A percentile compares a stretch with the other conserved stretches of the same genome.
These are phyloP conservation scores for Aurifilum marmelostoma DNA, from an alignment of 2,329 filamentous ascomycete genomes.

Conservation along the genomic window DNA sequence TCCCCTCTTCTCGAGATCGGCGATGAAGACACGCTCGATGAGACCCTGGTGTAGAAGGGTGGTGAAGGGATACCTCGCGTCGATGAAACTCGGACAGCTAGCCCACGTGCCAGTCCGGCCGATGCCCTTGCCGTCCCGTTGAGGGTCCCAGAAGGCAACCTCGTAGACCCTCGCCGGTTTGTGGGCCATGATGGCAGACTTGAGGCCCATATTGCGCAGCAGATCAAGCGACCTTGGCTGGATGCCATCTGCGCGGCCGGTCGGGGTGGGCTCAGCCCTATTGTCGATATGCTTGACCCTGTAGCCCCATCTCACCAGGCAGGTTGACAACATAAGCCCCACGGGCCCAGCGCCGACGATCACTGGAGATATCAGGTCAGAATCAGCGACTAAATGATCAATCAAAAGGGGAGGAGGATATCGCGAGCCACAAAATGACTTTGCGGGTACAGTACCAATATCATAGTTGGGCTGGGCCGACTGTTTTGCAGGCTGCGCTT, in stretches of 20 bases:
- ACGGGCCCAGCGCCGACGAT: slow-evolving; percentile 90
- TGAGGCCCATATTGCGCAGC: slow-evolving; percentile 85
- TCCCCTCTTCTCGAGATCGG: slow-evolving; percentile 65
- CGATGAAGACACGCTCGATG: slow-evolving; percentile 72
- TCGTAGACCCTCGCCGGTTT: slow-evolving; percentile 85
- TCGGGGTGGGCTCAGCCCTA: slow-evolving; percentile 79
- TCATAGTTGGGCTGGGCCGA: slow-evolving; percentile 31
- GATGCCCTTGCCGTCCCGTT: slow-evolving; percentile 59
- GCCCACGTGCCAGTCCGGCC: slow-evolving; percentile 76
- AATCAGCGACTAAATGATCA: slow-evolving; percentile 14
- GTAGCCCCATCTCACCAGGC: slow-evolving; percentile 90
- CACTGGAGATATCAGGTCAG: slow-evolving; percentile 50
- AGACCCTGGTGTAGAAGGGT: slow-evolving; percentile 72
- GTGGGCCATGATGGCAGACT: slow-evolving; percentile 84
- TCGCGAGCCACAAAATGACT: not conserved
- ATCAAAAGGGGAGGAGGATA: not conserved
- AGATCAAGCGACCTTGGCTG: slow-evolving; percentile 88
- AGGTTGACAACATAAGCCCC: slow-evolving; percentile 84
- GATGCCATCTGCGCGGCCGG: slow-evolving; percentile 88
- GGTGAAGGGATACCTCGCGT: slow-evolving; percentile 72
- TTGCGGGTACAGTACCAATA: slow-evolving; percentile 25
- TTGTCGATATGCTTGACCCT: slow-evolving; percentile 96
- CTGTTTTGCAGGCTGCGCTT: slow-evolving; percentile 25
- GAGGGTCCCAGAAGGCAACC: slow-evolving; percentile 73
- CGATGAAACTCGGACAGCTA: slow-evolving; percentile 83